Conservation (phyloP, 305 asterid genomes). For the Euphrasia arctica region DNA sequence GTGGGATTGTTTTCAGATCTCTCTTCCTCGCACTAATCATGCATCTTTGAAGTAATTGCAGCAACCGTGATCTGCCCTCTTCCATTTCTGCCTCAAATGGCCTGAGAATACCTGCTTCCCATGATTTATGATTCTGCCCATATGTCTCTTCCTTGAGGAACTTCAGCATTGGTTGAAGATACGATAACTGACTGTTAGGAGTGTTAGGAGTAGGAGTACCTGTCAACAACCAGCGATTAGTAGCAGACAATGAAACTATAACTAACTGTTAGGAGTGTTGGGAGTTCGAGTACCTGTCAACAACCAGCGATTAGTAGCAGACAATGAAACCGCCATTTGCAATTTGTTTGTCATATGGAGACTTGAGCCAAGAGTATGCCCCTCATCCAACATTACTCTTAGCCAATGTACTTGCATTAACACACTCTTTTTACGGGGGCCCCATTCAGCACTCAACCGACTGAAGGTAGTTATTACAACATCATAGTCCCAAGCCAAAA, state of each 20-base stretch:
- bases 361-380: slow-evolving; percentile 98
- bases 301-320: slow-evolving; percentile 90
- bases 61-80: slow-evolving; percentile 85
- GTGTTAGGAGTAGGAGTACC: slow-evolving; percentile 98
- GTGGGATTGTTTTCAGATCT: slow-evolving; percentile 86
- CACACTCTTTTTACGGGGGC: slow-evolving; percentile 71
- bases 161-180: slow-evolving; percentile 87
- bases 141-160: slow-evolving; percentile 91
- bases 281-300: slow-evolving; percentile 98
- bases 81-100: slow-evolving; percentile 97
- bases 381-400: slow-evolving; percentile 91
- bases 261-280: slow-evolving; percentile 91
- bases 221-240: slow-evolving; percentile 94
- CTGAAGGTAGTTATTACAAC: slow-evolving; percentile 89
- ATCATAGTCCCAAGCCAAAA: slow-evolving; percentile 96
- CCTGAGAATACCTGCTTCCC: slow-evolving; percentile 88
- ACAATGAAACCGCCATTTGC: slow-evolving; percentile 84
- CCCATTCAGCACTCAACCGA: slow-evolving; percentile 97
- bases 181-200: slow-evolving; percentile 90
- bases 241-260: slow-evolving; percentile 59
- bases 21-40: slow-evolving; percentile 95
- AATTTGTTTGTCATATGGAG: slow-evolving; percentile 84
- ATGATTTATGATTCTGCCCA: slow-evolving; percentile 72
- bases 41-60: slow-evolving; percentile 82
- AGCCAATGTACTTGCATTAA: slow-evolving; percentile 97